phyloP scores from a whole-genome alignment of 495 filamentous ascomycete genomes.

The Staphylotrichum longicolle region DNA sequence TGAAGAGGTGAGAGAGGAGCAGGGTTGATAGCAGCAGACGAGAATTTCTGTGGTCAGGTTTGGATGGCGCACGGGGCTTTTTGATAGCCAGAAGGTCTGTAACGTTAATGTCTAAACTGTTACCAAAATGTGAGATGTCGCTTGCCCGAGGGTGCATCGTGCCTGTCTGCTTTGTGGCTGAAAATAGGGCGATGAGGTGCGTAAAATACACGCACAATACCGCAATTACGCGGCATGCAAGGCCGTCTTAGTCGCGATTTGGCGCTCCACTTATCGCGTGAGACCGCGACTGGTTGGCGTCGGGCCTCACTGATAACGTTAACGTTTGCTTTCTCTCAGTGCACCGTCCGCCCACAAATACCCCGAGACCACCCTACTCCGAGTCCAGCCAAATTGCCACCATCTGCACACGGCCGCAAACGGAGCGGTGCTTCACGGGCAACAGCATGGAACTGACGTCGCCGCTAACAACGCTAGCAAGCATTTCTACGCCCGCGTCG shows the following conservation, averaged over 20 bases:
- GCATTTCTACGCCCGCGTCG: constrained; percentile 25
- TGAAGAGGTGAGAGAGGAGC: constrained; percentile 28
- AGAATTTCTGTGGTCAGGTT: neutral
- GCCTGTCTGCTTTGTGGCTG: too few species aligned
- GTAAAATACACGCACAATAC: too few species aligned
- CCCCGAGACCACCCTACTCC: too few species aligned
- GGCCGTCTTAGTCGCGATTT: too few species aligned
- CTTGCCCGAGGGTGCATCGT: too few species aligned
- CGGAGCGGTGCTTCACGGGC: neutral
- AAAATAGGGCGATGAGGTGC: too few species aligned
- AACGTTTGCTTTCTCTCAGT: neutral
- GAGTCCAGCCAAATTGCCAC: neutral
- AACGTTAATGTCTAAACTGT: too few species aligned
- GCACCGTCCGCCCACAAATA: neutral
- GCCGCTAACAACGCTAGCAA: constrained; percentile 24
- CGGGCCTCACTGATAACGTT: neutral
- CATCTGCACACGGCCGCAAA: neutral
- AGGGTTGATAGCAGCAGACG: neutral
- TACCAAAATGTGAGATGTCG: too few species aligned
- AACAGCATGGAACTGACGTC: constrained; percentile 26
- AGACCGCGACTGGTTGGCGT: constrained; percentile 12
- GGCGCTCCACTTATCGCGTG: constrained; percentile 17
- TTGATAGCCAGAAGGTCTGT: too few species aligned
- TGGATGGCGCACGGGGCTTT: too few species aligned
- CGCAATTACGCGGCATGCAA: too few species aligned